Evolutionary conservation across 805 yeast genomes (phyloP).

Genomic region (Saitoella complicata): DNA sequence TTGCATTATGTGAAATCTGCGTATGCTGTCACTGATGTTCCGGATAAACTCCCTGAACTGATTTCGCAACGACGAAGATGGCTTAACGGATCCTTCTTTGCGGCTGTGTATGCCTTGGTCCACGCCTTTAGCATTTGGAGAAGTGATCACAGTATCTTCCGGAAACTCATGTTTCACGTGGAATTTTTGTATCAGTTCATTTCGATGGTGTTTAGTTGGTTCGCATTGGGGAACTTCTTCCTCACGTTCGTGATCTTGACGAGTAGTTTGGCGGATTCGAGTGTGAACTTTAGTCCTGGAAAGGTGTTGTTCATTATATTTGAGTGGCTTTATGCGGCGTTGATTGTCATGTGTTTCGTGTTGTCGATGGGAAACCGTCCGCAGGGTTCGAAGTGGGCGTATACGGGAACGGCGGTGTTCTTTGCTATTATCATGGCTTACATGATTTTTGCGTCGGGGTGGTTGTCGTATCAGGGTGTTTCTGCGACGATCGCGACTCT

Average conservation of each 20-base stretch:
- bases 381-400: slow-evolving; percentile 50
- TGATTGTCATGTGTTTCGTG: slow-evolving; percentile 33
- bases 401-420: background rate
- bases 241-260: slow-evolving; percentile 80
- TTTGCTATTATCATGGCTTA: background rate
- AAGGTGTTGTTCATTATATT: slow-evolving; percentile 6
- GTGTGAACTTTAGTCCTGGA: slow-evolving; percentile 18
- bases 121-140: slow-evolving; percentile 65
- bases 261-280: slow-evolving; percentile 54
- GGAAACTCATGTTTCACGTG: slow-evolving; percentile 57
- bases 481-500: slow-evolving; percentile 54
- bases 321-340: slow-evolving; percentile 1
- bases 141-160: slow-evolving; percentile 46
- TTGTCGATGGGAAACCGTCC: slow-evolving; percentile 90
- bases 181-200: slow-evolving; percentile 69
- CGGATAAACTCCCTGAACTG: slow-evolving; percentile 68
- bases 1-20: slow-evolving; percentile 77
- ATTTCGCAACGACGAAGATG: slow-evolving; percentile 88
- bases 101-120: slow-evolving; percentile 71
- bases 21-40: slow-evolving; percentile 89
- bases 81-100: slow-evolving; percentile 94
- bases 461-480: slow-evolving; percentile 1
- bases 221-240: slow-evolving; percentile 78
- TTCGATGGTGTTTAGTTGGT: slow-evolving; percentile 74
- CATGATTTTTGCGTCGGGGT: background rate